Conservation (phyloP, 768 basidiomycete genomes). For the Tremella mesenterica region DNA sequence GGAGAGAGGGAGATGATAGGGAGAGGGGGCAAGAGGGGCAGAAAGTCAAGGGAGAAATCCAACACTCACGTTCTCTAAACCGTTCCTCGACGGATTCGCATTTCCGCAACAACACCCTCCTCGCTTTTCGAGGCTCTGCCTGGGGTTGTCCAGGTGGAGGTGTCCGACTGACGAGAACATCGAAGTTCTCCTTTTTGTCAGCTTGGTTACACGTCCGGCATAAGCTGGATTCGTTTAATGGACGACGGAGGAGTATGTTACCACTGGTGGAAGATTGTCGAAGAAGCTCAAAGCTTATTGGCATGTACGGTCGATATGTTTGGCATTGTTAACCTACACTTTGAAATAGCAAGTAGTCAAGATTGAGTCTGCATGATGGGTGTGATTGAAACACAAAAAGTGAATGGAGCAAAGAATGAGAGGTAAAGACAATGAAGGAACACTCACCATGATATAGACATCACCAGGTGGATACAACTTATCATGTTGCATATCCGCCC, state of each 20-base stretch:
- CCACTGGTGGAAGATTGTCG: too few relatives aligned
- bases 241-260: too few relatives aligned
- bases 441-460: constrained; percentile 39
- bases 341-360: background rate
- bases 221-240: too few relatives aligned
- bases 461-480: constrained; percentile 44
- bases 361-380: background rate
- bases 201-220: background rate
- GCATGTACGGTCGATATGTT: too few relatives aligned
- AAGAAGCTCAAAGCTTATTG: too few relatives aligned
- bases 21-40: too few relatives aligned
- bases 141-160: background rate
- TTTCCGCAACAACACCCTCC: background rate
- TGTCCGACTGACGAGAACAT: background rate
- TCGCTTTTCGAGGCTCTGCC: background rate
- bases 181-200: constrained; percentile 2
- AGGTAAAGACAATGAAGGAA: background rate
- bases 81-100: constrained; percentile 16
- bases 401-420: background rate
- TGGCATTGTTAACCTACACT: too few relatives aligned
- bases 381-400: background rate
- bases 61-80: constrained; percentile 53
- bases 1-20: too few relatives aligned
- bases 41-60: constrained; percentile 92
- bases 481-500: constrained; percentile 45